A percentile compares a stretch with the other conserved stretches of the same genome.
Conservation (phyloP, 352 stramenopile genomes). For the Phytopythium mirpurense region DNA sequence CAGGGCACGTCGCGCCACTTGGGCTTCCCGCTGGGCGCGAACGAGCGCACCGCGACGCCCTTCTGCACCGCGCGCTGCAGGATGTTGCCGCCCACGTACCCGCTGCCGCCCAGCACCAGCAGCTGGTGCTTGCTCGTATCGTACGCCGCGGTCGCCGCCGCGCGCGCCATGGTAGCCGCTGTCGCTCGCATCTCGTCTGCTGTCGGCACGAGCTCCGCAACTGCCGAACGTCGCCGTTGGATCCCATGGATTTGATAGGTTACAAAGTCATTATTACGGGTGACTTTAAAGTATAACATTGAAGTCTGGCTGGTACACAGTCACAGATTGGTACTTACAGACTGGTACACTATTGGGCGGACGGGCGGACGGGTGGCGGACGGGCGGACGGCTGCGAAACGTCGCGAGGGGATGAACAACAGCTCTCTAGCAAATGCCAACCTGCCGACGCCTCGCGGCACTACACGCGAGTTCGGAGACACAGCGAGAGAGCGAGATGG, state of each 20-base stretch:
- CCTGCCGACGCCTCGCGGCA: neutral
- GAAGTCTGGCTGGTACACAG: too few species aligned
- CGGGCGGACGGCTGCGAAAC: too few species aligned
- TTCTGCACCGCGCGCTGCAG: conserved; percentile 85
- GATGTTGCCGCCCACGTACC: conserved; percentile 90
- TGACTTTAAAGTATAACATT: too few species aligned
- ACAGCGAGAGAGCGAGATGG: neutral
- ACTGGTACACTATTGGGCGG: too few species aligned
- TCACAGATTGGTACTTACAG: too few species aligned
- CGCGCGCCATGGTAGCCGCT: conserved; percentile 3
- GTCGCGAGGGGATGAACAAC: neutral
- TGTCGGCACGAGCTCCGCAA: too few species aligned
- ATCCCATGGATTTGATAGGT: neutral
- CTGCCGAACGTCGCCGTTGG: neutral
- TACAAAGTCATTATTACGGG: too few species aligned
- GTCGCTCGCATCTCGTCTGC: conserved; percentile 26
- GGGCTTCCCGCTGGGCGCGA: conserved; percentile 82
- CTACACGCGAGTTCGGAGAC: neutral
- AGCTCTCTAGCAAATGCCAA: too few species aligned
- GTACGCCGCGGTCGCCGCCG: conserved; percentile 35
- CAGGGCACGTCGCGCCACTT: conserved; percentile 70
- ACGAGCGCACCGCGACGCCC: conserved; percentile 79
- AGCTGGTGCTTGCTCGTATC: conserved; percentile 70
- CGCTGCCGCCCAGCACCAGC: conserved; percentile 85
- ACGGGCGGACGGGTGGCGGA: too few species aligned